Conservation (phyloP, 1,284 basidiomycete species). For the Fomitopsis schrenkii region DNA sequence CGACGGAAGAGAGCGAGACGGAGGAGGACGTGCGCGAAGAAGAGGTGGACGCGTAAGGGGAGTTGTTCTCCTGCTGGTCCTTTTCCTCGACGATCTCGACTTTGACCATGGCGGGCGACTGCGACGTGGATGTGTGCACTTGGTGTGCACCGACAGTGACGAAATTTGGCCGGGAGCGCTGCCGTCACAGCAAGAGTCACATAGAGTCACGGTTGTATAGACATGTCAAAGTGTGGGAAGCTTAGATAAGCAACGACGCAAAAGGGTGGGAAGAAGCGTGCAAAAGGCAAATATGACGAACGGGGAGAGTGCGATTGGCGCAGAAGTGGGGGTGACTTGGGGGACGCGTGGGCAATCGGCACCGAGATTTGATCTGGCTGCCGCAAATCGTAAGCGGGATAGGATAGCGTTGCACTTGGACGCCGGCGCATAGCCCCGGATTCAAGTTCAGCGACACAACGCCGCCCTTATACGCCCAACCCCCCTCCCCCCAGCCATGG, state of each 20-base stretch:
- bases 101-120: conserved; percentile 64
- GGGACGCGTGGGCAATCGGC: conserved; percentile 4
- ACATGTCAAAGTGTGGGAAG: too few relatives aligned
- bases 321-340: background rate
- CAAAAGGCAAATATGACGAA: conserved; percentile 1
- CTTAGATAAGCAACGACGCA: background rate
- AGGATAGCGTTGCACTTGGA: background rate
- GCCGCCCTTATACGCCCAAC: background rate
- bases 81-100: conserved; percentile 81
- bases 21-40: conserved; percentile 66
- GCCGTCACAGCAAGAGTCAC: background rate
- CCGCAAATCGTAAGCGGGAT: conserved; percentile 9
- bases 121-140: conserved; percentile 4
- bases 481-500: background rate
- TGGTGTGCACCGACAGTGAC: conserved; percentile 9
- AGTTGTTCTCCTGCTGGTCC: conserved; percentile 44
- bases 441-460: background rate
- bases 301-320: conserved; percentile 1
- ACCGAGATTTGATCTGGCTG: conserved; percentile 9
- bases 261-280: background rate
- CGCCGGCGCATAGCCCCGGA: conserved; percentile 1
- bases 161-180: conserved; percentile 1
- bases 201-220: background rate
- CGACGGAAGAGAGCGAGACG: conserved; percentile 70
- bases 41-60: conserved; percentile 64